Evolutionary conservation across 768 basidiomycete species (phyloP), one percentile per base, ranked within the genome.

Genomic region (Serendipita sp.): DNA sequence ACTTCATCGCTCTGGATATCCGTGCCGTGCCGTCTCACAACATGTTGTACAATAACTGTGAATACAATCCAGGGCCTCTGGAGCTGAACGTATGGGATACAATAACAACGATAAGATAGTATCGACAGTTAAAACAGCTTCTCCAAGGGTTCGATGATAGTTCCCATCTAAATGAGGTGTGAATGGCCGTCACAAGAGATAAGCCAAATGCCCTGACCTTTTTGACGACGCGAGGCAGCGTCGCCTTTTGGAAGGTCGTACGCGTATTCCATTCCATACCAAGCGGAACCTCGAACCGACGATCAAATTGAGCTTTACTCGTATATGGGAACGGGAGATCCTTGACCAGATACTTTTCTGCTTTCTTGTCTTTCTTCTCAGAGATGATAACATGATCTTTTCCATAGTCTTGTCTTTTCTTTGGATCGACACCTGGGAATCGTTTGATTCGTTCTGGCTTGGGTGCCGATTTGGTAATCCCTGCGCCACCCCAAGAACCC

Each of bases 261-360:
- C 91, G 79, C 1, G 92, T 93, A 70, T 95, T 95, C 93, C 93
- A 99, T 73, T 98, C 95, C 58, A 78, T 78, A 4, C 95, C 95
- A 34, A 97, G 70, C 3, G 94, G 93, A 36, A 77, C 80, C 46
- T 85, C 82, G 78, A 96, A 84, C 67, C 81, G 81, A 38, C 86
- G 83, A 75, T 96, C 93, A 71, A 88, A 97, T 76, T 97, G 96
- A 2, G 87, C 90, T 65, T 85, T 85, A 74, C 87, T 89, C 7
- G 95, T 97, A 72, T 92, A 98, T 2, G 95, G 96, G 74, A 88
- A 88, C 2, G 96, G 96, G 51, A 99, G 74, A 72, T 98, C 94
- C 74, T 88, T 89, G 64, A 92, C 84, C 66, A 85, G 79, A 73
- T 94, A 97, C 75, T 91, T 89, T 15, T 83, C 77, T 0, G 90